Conservation (phyloP, 75 land plant species). For the Ceratopteris richardii region DNA sequence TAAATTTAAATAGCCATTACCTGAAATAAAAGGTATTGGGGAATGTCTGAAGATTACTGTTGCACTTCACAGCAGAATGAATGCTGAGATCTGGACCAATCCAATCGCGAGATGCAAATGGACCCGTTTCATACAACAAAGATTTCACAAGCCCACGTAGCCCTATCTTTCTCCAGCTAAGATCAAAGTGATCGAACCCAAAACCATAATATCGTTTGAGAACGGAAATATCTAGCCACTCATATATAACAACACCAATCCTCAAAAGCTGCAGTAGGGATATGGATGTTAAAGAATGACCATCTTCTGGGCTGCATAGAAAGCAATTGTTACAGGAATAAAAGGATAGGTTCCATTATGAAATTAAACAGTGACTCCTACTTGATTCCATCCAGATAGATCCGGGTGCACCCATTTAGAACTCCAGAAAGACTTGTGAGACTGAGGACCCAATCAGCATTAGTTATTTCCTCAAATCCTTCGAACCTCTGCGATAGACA, state of each 20-base stretch:
- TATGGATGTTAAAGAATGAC: constrained; percentile 55
- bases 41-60: constrained; percentile 53
- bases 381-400: constrained; percentile 90
- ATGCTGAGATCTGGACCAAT: constrained; percentile 87
- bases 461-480: constrained; percentile 50
- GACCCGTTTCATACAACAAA: constrained; percentile 51
- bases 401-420: constrained; percentile 88
- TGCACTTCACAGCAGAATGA: constrained; percentile 57
- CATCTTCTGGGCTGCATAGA: constrained; percentile 70
- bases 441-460: constrained; percentile 87
- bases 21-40: constrained; percentile 81
- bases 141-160: constrained; percentile 54
- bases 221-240: constrained; percentile 78
- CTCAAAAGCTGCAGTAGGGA: constrained; percentile 75
- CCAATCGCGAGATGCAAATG: constrained; percentile 90
- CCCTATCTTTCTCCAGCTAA: constrained; percentile 69
- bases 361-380: too few relatives aligned
- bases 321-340: too few relatives aligned
- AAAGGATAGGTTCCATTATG: too few relatives aligned
- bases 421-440: constrained; percentile 87
- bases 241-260: constrained; percentile 63
- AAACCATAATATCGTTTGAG: constrained; percentile 79
- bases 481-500: constrained; percentile 51
- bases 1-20: constrained; percentile 15
- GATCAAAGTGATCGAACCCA: constrained; percentile 90